Base-by-base conservation (phyloP, 345 rosid species). In the Melaleuca alternifolia region DNA sequence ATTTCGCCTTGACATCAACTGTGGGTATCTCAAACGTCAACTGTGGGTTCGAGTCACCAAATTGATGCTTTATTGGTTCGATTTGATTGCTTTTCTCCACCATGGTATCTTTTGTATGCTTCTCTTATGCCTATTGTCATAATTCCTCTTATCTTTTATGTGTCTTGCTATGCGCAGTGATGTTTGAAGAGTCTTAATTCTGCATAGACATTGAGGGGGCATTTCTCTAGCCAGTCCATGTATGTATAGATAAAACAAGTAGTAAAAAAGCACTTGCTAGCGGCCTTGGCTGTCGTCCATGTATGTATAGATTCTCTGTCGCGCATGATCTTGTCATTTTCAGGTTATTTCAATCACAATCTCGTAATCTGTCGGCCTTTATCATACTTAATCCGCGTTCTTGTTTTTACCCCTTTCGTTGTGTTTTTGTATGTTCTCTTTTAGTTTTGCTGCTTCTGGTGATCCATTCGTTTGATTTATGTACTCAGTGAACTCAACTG, bases 251-350 rank as follows among this genome's bases (percentile, higher is more conserved):
- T n/a, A n/a, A n/a, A n/a, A n/a, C n/a, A n/a, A n/a, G n/a, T n/a
- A n/a, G n/a, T n/a, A n/a, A n/a, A n/a, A n/a, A n/a, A n/a, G n/a
- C n/a, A n/a, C n/a, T n/a, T n/a, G n/a, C n/a, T n/a, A n/a, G n/a
- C n/a, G n/a, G n/a, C n/a, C n/a, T n/a, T n/a, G n/a, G n/a, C n/a
- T n/a, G n/a, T n/a, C n/a, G n/a, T n/a, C n/a, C n/a, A n/a, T n/a
- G n/a, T n/a, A n/a, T n/a, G n/a, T n/a, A n/a, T n/a, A n/a, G n/a
- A n/a, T n/a, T n/a, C n/a, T n/a, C n/a, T n/a, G n/a, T n/a, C n/a
- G n/a, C n/a, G n/a, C n/a, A n/a, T 30, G 44, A 30, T 62, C 37
- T 11, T 2, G 76, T 0, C 0, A 44, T 0, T 44, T 30, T 11
- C 21, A 30, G 76, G 28, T 15, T 44, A 15, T 30, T 53, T 62